Evolutionary conservation across 768 basidiomycete genomes (phyloP).

Genomic region (Leccinum uliginosum): DNA sequence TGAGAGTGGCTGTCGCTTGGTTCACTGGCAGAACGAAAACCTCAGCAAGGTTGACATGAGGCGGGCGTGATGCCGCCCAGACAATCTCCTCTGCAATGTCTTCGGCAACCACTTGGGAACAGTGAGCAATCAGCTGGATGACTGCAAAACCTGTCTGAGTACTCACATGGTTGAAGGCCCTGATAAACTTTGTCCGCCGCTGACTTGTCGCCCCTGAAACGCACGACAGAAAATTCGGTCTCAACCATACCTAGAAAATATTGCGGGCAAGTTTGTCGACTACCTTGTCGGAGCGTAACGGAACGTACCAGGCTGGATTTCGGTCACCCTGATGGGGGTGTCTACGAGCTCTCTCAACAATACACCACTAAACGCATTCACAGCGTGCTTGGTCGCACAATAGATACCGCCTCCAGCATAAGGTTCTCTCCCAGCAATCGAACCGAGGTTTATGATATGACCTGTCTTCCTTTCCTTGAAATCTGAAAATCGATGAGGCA

Average conservation of each 20-base stretch:
- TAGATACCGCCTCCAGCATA: conserved; percentile 93
- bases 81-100: conserved; percentile 98
- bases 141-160: background rate
- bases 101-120: conserved; percentile 59
- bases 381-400: conserved; percentile 85
- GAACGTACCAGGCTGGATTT: conserved; percentile 81
- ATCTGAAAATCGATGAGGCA: conserved; percentile 38
- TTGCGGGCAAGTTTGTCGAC: background rate
- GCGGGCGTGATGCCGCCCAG: conserved; percentile 89
- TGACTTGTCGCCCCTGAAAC: conserved; percentile 79
- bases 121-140: conserved; percentile 1
- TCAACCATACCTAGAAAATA: conserved; percentile 71
- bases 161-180: conserved; percentile 80
- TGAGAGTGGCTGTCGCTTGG: conserved; percentile 67
- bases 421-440: conserved; percentile 82
- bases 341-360: conserved; percentile 85
- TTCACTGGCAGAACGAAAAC: conserved; percentile 74
- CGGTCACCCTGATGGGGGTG: conserved; percentile 89
- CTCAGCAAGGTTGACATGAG: conserved; percentile 90
- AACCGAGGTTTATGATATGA: conserved; percentile 94
- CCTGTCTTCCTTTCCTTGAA: conserved; percentile 76
- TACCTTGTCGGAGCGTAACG: background rate
- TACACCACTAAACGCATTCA: conserved; percentile 80
- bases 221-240: conserved; percentile 88
- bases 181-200: conserved; percentile 90